phyloP scores from a whole-genome alignment of 208 protist species.

The Trypanosoma grayi region DNA sequence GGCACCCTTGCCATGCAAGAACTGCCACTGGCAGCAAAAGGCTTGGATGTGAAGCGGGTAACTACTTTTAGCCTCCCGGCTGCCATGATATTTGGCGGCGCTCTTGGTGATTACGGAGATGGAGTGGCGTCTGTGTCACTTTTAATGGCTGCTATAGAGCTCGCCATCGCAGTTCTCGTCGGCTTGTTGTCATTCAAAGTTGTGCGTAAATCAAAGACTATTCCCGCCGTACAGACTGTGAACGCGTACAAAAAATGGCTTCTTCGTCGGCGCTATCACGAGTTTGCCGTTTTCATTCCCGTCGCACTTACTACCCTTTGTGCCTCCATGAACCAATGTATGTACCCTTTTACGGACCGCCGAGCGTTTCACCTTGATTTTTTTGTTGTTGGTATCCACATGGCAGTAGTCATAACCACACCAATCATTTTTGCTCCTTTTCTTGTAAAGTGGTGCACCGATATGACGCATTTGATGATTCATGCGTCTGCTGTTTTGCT shows the following conservation, averaged over 20 bases:
- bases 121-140: neutral
- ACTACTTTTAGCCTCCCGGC: neutral
- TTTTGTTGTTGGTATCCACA: conserved; percentile 34
- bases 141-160: conserved; percentile 13
- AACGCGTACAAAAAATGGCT: conserved; percentile 21
- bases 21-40: neutral
- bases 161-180: conserved; percentile 4
- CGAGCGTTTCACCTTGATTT: conserved; percentile 32
- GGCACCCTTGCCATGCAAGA: conserved; percentile 9
- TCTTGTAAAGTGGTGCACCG: conserved; percentile 9
- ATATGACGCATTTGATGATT: neutral
- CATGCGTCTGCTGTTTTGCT: conserved; percentile 7
- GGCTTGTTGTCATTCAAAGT: conserved; percentile 4
- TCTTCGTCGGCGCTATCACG: neutral
- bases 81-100: conserved; percentile 21
- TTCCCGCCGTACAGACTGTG: conserved; percentile 1
- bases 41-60: neutral
- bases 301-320: conserved; percentile 9
- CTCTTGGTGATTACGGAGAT: conserved; percentile 10
- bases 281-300: conserved; percentile 10
- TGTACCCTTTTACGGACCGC: conserved; percentile 45
- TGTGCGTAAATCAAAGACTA: conserved; percentile 6
- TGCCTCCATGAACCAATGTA: conserved; percentile 36
- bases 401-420: conserved; percentile 29
- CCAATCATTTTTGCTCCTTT: conserved; percentile 29